phyloP scores from a whole-genome alignment of 1,284 basidiomycete species.

The Irpex lacteus region DNA sequence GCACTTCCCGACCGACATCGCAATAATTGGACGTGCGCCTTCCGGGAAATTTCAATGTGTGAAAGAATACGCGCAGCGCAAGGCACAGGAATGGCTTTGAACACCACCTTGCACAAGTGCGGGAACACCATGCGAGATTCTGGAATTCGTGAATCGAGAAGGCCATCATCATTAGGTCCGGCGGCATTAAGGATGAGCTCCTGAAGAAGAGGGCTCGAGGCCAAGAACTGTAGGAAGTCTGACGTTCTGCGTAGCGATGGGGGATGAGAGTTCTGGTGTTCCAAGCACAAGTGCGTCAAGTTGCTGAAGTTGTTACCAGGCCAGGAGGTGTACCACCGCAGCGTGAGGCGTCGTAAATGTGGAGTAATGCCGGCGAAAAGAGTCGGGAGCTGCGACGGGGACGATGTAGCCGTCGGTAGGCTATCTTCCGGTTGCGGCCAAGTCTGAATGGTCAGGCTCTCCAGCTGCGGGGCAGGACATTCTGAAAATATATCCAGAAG shows the following conservation, averaged over 20 bases:
- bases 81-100: neutral
- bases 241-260: neutral
- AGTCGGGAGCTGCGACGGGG: neutral
- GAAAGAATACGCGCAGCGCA: slow-evolving; percentile 2
- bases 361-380: slow-evolving; percentile 11
- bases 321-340: neutral
- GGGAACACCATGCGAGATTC: neutral
- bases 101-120: neutral
- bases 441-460: slow-evolving; percentile 9
- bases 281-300: slow-evolving; percentile 7
- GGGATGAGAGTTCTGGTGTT: neutral
- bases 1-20: neutral
- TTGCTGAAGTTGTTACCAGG: neutral
- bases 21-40: neutral
- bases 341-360: neutral
- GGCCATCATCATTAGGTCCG: neutral
- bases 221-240: neutral
- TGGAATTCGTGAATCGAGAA: neutral
- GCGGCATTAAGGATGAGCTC: neutral
- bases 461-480: slow-evolving; percentile 10
- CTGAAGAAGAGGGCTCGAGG: neutral
- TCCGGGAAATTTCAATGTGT: slow-evolving; percentile 1
- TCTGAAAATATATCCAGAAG: slow-evolving; percentile 8
- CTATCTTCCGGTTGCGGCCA: neutral
- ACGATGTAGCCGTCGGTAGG: neutral